A percentile compares a stretch with the other conserved stretches of the same genome.
phyloP scores from a whole-genome alignment of 768 basidiomycete species.

The Botryobasidium botryosum region DNA sequence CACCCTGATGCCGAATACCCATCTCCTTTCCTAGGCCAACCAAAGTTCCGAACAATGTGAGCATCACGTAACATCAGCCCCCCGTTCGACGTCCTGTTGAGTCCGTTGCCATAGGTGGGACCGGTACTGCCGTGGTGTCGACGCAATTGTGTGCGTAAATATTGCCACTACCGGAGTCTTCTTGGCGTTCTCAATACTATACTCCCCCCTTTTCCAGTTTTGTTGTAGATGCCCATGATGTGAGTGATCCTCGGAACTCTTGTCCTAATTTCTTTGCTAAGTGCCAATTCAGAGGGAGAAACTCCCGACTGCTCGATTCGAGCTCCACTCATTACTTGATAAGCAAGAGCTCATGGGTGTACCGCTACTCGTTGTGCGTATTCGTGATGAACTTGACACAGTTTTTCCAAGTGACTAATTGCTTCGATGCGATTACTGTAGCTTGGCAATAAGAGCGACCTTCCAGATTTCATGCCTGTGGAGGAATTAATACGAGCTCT shows the following conservation, averaged over 20 bases:
- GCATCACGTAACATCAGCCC: slow-evolving; percentile 16
- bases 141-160: slow-evolving; percentile 66
- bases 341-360: slow-evolving; percentile 51
- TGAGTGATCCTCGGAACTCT: slow-evolving; percentile 31
- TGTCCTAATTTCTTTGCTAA: not conserved
- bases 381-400: not conserved
- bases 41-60: slow-evolving; percentile 91
- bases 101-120: slow-evolving; percentile 11
- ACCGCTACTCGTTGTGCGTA: slow-evolving; percentile 64
- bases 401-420: not conserved
- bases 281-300: slow-evolving; percentile 42
- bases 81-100: not conserved
- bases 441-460: slow-evolving; percentile 90
- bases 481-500: slow-evolving; percentile 69
- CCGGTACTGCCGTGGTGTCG: slow-evolving; percentile 81
- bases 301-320: slow-evolving; percentile 69
- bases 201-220: too few species aligned
- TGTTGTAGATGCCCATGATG: slow-evolving; percentile 84
- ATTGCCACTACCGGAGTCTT: slow-evolving; percentile 5
- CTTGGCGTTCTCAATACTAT: too few species aligned
- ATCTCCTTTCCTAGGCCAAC: slow-evolving; percentile 42
- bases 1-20: slow-evolving; percentile 1
- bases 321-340: slow-evolving; percentile 61
- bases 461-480: slow-evolving; percentile 56
- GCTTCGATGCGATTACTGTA: slow-evolving; percentile 16